These are phyloP conservation scores for Flaveria brownii DNA, from an alignment of 129 eudicot species.

Conservation along the genomic window DNA sequence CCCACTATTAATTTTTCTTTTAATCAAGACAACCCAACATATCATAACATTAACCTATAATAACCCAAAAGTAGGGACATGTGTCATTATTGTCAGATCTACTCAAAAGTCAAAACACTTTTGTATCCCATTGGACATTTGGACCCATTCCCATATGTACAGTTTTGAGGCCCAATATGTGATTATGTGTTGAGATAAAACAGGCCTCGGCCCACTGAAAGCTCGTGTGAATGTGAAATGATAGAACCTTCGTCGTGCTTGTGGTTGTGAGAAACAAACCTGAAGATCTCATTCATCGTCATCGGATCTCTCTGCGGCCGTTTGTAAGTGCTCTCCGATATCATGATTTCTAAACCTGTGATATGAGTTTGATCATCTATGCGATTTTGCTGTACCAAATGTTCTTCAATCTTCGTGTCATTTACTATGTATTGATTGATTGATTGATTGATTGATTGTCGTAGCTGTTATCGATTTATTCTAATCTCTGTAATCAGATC, in stretches of 20 bases:
- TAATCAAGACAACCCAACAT: too few species aligned
- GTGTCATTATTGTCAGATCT: too few species aligned
- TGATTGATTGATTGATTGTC: too few species aligned
- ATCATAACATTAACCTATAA: too few species aligned
- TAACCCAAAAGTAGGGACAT: too few species aligned
- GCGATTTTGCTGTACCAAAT: not conserved
- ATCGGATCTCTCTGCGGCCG: conserved; percentile 29
- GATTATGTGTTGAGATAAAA: not conserved
- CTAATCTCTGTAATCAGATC: conserved; percentile 6
- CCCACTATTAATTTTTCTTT: too few species aligned
- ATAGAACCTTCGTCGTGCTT: conserved; percentile 9
- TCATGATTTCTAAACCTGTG: not conserved
- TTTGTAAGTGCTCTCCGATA: conserved; percentile 18
- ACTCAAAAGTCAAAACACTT: too few species aligned
- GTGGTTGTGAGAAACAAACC: conserved; percentile 12
- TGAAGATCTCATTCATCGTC: conserved; percentile 1
- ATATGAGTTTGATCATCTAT: not conserved
- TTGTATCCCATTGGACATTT: too few species aligned
- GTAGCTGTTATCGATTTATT: not conserved
- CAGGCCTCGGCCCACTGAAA: not conserved
- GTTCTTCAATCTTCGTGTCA: too few species aligned
- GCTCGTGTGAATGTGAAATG: not conserved
- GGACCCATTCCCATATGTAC: too few species aligned
- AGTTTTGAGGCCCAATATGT: conserved; percentile 1
- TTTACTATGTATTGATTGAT: too few species aligned